A percentile compares a stretch with the other conserved stretches of the same genome.
Evolutionary conservation across 768 basidiomycete genomes (phyloP).

Genomic region (Dacryopinax spathularia): DNA sequence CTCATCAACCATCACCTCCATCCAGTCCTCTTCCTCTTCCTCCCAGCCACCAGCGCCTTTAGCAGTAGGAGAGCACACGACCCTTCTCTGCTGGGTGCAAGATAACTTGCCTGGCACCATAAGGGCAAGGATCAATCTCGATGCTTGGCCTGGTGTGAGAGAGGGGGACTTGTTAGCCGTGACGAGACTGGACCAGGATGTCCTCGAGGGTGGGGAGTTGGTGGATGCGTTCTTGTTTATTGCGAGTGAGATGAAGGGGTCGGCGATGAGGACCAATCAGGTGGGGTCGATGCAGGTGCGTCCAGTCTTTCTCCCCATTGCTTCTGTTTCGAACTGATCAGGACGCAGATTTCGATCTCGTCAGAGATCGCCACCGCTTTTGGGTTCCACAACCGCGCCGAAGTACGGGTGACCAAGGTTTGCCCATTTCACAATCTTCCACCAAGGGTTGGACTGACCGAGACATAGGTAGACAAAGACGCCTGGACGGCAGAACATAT

Average conservation of each 20-base stretch:
- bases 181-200: not conserved
- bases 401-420: conserved; percentile 61
- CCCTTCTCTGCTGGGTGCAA: not conserved
- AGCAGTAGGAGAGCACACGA: not conserved
- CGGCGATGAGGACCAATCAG: conserved; percentile 2
- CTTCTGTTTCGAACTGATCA: conserved; percentile 6
- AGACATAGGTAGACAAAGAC: conserved; percentile 49
- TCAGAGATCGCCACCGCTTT: conserved; percentile 59
- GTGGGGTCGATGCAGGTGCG: not conserved
- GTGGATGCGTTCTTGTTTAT: conserved; percentile 11
- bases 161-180: not conserved
- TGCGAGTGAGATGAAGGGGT: conserved; percentile 7
- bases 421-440: not conserved
- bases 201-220: not conserved
- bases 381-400: conserved; percentile 52
- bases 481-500: conserved; percentile 57
- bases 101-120: not conserved
- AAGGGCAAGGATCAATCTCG: not conserved
- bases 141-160: not conserved
- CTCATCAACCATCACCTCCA: not conserved
- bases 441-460: conserved; percentile 5
- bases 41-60: not conserved
- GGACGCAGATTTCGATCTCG: conserved; percentile 54
- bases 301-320: not conserved
- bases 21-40: not conserved